phyloP scores from a whole-genome alignment of 257 asterid genomes.

The Scutellaria barbata region DNA sequence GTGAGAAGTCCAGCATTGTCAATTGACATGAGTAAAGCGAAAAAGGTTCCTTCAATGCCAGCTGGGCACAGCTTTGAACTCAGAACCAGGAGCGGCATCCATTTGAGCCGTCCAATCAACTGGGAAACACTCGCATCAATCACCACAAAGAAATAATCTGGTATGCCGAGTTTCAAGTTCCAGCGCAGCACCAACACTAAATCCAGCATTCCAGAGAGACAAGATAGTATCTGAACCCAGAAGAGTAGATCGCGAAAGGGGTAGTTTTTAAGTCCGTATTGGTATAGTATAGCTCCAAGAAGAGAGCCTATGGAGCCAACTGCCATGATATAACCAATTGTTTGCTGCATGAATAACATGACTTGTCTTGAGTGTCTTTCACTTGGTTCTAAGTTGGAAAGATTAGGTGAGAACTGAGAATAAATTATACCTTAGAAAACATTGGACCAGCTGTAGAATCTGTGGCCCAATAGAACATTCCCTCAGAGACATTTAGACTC shows the following conservation, averaged over 20 bases:
- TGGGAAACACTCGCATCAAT: conserved; percentile 80
- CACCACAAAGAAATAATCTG: conserved; percentile 70
- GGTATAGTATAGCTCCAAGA: conserved; percentile 74
- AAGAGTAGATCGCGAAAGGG: conserved; percentile 78
- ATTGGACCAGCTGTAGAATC: conserved; percentile 77
- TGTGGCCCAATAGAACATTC: conserved; percentile 93
- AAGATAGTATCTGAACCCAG: conserved; percentile 76
- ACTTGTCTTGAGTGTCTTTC: not conserved
- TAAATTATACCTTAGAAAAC: conserved; percentile 66
- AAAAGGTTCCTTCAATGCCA: conserved; percentile 91
- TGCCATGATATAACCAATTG: conserved; percentile 76
- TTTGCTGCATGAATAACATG: conserved; percentile 56
- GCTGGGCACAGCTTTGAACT: conserved; percentile 87
- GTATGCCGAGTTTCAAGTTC: conserved; percentile 74
- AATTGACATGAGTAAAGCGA: conserved; percentile 90
- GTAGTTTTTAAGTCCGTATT: conserved; percentile 65
- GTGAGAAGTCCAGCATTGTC: conserved; percentile 86
- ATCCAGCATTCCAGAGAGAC: conserved; percentile 84
- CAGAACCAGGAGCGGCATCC: conserved; percentile 98
- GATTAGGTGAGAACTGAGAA: conserved; percentile 27
- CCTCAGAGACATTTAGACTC: conserved; percentile 75
- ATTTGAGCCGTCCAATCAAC: conserved; percentile 76
- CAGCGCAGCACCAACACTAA: conserved; percentile 69
- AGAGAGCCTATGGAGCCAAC: conserved; percentile 84
- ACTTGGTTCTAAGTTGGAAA: conserved; percentile 9